Conservation (phyloP, 768 basidiomycete genomes). For the Lentinula edodes region DNA sequence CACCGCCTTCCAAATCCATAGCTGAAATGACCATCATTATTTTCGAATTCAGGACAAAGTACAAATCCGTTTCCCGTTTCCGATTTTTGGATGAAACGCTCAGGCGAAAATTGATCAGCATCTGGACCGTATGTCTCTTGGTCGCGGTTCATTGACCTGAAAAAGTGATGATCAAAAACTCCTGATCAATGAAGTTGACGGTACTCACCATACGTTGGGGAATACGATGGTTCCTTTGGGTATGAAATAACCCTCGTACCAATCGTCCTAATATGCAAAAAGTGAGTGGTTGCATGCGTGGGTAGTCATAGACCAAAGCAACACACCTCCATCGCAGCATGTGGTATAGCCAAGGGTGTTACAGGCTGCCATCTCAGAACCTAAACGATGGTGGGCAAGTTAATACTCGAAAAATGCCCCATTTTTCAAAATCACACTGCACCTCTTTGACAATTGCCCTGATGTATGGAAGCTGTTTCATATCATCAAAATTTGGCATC, state of each 20-base stretch:
- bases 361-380: not conserved
- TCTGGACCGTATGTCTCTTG: not conserved
- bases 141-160: not conserved
- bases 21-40: not conserved
- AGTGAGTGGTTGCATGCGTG: not conserved
- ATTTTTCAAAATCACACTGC: too few species aligned
- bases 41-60: not conserved
- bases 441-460: constrained; percentile 1
- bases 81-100: not conserved
- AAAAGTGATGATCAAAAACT: not conserved
- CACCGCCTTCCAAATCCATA: constrained; percentile 4
- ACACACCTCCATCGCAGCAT: not conserved
- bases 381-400: not conserved
- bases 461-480: not conserved
- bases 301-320: not conserved
- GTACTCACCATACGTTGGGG: not conserved
- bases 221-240: not conserved
- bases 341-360: not conserved
- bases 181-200: too few species aligned
- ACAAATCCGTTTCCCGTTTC: not conserved
- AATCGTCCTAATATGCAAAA: not conserved
- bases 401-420: not conserved
- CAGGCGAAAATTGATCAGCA: not conserved
- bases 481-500: not conserved
- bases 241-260: constrained; percentile 1